Base-by-base conservation (phyloP, 148 eudicot genomes). In the Limonium bicolor region DNA sequence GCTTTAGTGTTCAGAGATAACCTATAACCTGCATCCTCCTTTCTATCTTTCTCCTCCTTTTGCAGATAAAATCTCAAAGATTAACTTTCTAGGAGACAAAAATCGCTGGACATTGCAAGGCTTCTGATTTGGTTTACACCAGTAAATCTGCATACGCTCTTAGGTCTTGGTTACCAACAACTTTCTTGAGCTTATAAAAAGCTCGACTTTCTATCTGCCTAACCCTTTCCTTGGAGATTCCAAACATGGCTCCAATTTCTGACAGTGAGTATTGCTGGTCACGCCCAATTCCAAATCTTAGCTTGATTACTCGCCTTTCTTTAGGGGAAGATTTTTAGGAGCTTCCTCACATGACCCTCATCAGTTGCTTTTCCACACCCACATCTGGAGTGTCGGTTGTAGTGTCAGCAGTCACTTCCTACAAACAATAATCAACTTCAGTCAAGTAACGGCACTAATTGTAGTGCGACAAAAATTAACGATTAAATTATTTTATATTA, bases 191-290 rank as follows among this genome's bases (percentile, higher is more conserved):
- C 67, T 80, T 80, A 59, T 66, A 32, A 38, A 88, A 20, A 25
- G 97, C 92, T 55, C 79, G 72, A 52, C 68, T 77, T 62, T 88
- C 94, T 60, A 88, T 53, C 53, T 88, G 94, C 30, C 97, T 51
- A 39, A 83, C 69, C 56, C 94, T 78, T 61, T 88, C 97, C 72
- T 83, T 83, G 0, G 86, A 74, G 53, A 88, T 44, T 48, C 92
- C 94, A 63, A 74, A 66, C 53, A 67, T 51, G 26, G 27, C 68
- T 48, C 92, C 97, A 16, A 88, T 83, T 48, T 77, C 97, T 7
- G 87, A 64, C 9, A 88, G 69, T 2, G 84, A 65, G 39, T 46
- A 61, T 37, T 51, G 63, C 28, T 63, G 52, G 2, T 55, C 69
- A 48, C 58, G 70, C 11, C 71, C 74, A 35, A 88, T 68, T 27